A percentile compares a stretch with the other conserved stretches of the same genome.
Conservation (phyloP, 2,329 filamentous ascomycete genomes). For the Diplodia intermedia region DNA sequence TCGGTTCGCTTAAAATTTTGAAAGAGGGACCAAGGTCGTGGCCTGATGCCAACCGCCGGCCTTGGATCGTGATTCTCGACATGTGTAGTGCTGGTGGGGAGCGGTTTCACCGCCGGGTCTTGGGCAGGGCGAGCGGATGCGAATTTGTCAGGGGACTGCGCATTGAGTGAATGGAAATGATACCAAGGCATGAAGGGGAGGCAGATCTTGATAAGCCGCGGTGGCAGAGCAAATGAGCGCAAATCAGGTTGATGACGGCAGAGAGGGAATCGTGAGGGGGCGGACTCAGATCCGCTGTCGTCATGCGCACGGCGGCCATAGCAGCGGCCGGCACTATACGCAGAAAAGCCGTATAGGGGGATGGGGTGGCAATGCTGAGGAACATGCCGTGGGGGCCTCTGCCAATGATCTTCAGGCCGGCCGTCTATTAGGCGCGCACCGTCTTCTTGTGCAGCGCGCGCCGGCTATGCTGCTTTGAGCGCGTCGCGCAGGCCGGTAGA, state of each 20-base stretch:
- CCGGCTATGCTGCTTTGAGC: constrained; percentile 5
- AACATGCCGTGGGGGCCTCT: constrained; percentile 18
- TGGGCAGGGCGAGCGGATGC: background rate
- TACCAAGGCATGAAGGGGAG: background rate
- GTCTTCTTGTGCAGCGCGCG: background rate
- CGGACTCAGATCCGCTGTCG: constrained; percentile 11
- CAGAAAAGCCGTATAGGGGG: constrained; percentile 13
- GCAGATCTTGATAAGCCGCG: constrained; percentile 14
- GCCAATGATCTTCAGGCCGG: constrained; percentile 26
- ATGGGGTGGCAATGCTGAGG: background rate
- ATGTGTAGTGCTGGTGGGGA: background rate
- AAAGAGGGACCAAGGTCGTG: constrained; percentile 9
- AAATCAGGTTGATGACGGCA: constrained; percentile 18
- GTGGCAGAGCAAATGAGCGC: background rate
- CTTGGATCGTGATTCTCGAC: background rate
- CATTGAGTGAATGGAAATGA: background rate
- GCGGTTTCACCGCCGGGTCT: constrained; percentile 3
- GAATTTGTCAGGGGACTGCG: background rate
- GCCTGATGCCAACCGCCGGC: background rate
- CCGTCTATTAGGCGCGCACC: constrained; percentile 28
- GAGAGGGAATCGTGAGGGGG: background rate
- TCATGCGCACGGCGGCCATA: constrained; percentile 18
- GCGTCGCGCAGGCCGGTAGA: constrained; percentile 1
- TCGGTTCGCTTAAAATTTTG: background rate
- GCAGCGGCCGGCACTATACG: constrained; percentile 16